These are phyloP conservation scores for Salinomyces thailandicus DNA, from an alignment of 2,329 filamentous ascomycete species.

Conservation along the genomic window DNA sequence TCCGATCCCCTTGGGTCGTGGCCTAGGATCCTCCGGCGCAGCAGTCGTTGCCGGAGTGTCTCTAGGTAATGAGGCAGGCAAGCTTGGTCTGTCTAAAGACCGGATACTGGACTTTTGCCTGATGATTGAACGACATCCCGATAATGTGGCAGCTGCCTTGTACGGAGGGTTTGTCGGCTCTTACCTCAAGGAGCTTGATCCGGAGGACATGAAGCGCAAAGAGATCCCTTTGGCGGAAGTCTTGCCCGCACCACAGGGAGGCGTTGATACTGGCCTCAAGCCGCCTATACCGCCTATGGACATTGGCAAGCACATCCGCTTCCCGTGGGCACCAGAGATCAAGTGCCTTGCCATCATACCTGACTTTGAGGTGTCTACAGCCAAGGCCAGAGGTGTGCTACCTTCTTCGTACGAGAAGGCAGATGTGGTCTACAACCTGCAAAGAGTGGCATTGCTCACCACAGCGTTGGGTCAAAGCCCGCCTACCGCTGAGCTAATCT, in stretches of 20 bases:
- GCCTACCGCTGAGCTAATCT: constrained; percentile 86
- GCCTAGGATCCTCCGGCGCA: constrained; percentile 88
- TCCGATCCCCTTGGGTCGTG: constrained; percentile 84
- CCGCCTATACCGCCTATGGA: constrained; percentile 83
- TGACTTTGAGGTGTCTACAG: constrained; percentile 90
- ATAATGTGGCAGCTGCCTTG: constrained; percentile 88
- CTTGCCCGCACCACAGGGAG: constrained; percentile 78
- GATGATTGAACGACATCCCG: constrained; percentile 90
- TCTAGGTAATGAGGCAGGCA: constrained; percentile 78
- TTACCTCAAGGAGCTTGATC: constrained; percentile 83
- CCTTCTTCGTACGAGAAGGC: constrained; percentile 67
- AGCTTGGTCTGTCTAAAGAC: constrained; percentile 64
- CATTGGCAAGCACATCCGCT: constrained; percentile 94
- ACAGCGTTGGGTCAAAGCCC: constrained; percentile 82
- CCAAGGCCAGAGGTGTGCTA: constrained; percentile 75
- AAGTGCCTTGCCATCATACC: constrained; percentile 96
- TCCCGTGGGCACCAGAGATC: constrained; percentile 86
- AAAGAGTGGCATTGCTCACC: constrained; percentile 82
- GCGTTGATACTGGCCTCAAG: constrained; percentile 74
- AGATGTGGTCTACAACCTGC: constrained; percentile 92
- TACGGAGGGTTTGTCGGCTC: constrained; percentile 96
- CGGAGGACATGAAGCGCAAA: constrained; percentile 77
- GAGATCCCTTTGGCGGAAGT: constrained; percentile 95
- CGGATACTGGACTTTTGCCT: constrained; percentile 90
- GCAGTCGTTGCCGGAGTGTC: constrained; percentile 94